These are phyloP conservation scores for Phytomonas francai DNA, from an alignment of 208 protist species.

Conservation along the genomic window DNA sequence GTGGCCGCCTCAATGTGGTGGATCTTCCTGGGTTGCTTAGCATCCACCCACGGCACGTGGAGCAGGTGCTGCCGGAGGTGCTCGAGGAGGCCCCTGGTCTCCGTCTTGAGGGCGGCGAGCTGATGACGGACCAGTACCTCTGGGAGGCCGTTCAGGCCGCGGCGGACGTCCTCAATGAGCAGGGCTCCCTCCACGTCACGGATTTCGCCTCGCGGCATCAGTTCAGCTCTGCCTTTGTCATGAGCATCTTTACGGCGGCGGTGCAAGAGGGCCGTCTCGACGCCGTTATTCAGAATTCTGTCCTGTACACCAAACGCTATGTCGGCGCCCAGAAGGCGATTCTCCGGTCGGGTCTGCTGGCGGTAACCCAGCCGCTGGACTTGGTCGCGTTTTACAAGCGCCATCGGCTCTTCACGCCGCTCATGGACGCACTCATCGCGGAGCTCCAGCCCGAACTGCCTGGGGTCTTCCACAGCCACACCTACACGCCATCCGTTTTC, in stretches of 20 bases:
- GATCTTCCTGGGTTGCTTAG: slow-evolving; percentile 63
- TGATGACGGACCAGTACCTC: slow-evolving; percentile 65
- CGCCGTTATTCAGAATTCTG: slow-evolving; percentile 36
- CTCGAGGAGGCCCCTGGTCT: slow-evolving; percentile 40
- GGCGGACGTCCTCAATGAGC: slow-evolving; percentile 43
- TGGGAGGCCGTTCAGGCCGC: slow-evolving; percentile 38
- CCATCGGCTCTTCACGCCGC: slow-evolving; percentile 40
- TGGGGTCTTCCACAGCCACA: slow-evolving; percentile 36
- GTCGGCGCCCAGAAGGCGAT: slow-evolving; percentile 50
- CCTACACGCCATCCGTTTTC: slow-evolving; percentile 50
- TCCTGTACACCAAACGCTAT: slow-evolving; percentile 69
- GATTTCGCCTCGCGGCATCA: slow-evolving; percentile 52
- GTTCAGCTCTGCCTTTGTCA: slow-evolving; percentile 57
- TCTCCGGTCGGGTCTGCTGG: slow-evolving; percentile 57
- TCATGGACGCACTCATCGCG: slow-evolving; percentile 31
- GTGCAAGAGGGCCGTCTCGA: slow-evolving; percentile 26
- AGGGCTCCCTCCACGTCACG: slow-evolving; percentile 49
- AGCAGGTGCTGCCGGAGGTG: slow-evolving; percentile 57
- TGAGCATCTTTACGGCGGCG: slow-evolving; percentile 34
- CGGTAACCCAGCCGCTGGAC: slow-evolving; percentile 43
- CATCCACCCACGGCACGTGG: slow-evolving; percentile 55
- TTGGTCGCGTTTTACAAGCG: slow-evolving; percentile 50
- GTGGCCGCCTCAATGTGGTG: slow-evolving; percentile 66
- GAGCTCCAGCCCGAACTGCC: slow-evolving; percentile 34
- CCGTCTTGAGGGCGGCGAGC: slow-evolving; percentile 44